A percentile compares a stretch with the other conserved stretches of the same genome.
Conservation (phyloP, 495 filamentous ascomycete genomes). For the Glarea lozoyensis region DNA sequence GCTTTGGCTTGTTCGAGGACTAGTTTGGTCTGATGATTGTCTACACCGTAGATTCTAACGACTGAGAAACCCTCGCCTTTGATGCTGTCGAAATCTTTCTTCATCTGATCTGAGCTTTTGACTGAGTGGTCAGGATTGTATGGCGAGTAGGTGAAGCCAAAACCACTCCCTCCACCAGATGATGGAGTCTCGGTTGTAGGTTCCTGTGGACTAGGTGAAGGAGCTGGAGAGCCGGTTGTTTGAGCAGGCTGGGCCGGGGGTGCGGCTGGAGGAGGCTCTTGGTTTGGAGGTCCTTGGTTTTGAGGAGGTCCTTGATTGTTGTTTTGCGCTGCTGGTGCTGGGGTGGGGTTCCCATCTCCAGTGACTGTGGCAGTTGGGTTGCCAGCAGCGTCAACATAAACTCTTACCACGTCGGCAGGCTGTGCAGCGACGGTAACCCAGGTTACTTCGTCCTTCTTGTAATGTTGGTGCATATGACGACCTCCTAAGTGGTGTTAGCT, state of each 20-base stretch:
- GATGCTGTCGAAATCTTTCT: slow-evolving; percentile 47
- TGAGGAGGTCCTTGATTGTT: too few relatives aligned
- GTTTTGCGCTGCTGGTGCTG: too few relatives aligned
- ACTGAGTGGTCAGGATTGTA: slow-evolving; percentile 59
- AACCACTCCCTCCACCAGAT: slow-evolving; percentile 20
- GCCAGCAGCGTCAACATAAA: slow-evolving; percentile 57
- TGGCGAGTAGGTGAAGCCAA: slow-evolving; percentile 65
- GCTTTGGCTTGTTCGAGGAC: slow-evolving; percentile 50
- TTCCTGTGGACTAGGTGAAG: too few relatives aligned
- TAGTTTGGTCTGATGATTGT: slow-evolving; percentile 61
- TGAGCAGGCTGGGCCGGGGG: slow-evolving; percentile 11
- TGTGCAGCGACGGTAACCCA: slow-evolving; percentile 23
- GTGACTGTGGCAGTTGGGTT: slow-evolving; percentile 31
- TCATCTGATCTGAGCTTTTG: slow-evolving; percentile 54
- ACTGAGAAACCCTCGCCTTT: slow-evolving; percentile 44
- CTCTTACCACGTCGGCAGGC: slow-evolving; percentile 38
- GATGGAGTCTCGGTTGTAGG: slow-evolving; percentile 11
- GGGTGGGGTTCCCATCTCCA: too few relatives aligned
- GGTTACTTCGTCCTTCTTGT: slow-evolving; percentile 22
- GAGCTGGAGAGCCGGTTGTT: slow-evolving; percentile 6
- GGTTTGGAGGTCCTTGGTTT: too few relatives aligned
- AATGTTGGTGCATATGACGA: slow-evolving; percentile 17
- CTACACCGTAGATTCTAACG: slow-evolving; percentile 72
- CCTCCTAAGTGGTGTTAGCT: slow-evolving; percentile 9
- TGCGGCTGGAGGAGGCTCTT: slow-evolving; percentile 12